Conservation (phyloP, 176 grass and related monocot genomes). For the Aegilops umbellulata region DNA sequence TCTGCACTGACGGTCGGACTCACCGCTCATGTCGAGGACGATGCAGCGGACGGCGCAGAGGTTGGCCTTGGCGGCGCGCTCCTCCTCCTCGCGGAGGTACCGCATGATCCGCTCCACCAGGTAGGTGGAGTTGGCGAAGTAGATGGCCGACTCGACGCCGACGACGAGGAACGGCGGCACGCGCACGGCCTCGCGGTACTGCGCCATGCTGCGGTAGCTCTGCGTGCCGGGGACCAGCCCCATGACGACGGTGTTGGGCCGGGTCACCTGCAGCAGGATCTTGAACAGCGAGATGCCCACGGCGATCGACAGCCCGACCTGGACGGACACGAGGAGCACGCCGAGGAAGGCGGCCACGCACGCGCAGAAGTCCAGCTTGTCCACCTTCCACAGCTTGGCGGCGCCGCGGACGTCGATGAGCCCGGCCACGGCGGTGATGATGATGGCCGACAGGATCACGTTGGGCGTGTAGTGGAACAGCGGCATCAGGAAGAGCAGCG, state of each 20-base stretch:
- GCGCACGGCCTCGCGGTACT: constrained; percentile 70
- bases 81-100: constrained; percentile 89
- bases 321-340: constrained; percentile 88
- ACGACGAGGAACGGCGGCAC: constrained; percentile 74
- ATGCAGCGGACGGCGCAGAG: constrained; percentile 59
- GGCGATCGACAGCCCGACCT: constrained; percentile 77
- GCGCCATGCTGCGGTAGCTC: constrained; percentile 75
- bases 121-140: constrained; percentile 91
- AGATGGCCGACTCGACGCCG: constrained; percentile 84
- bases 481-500: constrained; percentile 96
- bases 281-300: constrained; percentile 87
- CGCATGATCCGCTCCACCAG: constrained; percentile 80
- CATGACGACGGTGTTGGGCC: constrained; percentile 66
- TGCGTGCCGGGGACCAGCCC: constrained; percentile 73
- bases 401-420: constrained; percentile 83
- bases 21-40: constrained; percentile 85
- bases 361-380: constrained; percentile 91
- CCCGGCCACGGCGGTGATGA: constrained; percentile 87
- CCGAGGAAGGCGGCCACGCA: constrained; percentile 83
- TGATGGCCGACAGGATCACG: constrained; percentile 95
- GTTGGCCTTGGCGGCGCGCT: constrained; percentile 52
- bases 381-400: constrained; percentile 78
- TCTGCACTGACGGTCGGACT: not conserved
- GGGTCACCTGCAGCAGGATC: constrained; percentile 84
- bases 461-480: constrained; percentile 96